Evolutionary conservation across 139 green algal genomes (phyloP), one percentile per base, ranked within the genome.

Genomic region (Asterochloris erici): DNA sequence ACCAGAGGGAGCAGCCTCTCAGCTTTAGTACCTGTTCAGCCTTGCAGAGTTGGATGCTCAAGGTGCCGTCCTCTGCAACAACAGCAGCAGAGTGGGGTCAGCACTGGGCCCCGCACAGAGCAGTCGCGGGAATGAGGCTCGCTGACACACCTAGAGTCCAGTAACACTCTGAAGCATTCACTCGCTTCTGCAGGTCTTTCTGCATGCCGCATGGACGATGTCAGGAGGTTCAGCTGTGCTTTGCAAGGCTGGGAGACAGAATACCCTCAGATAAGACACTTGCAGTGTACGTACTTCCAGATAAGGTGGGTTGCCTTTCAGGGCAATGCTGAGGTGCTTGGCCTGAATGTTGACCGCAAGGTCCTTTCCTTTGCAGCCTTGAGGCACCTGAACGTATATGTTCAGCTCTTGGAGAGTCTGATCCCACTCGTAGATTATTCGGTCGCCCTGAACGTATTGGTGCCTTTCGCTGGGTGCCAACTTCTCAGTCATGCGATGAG

Each of bases 381-480:
- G 79, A 2, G 95, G 94, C 14, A 96, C 82, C 14, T 84, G 15
- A 1, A 98, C 85, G 85, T 97, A 98, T 11, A 98, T 85, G 86
- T 94, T 95, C 14, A 97, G 88, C 61, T 97, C 94, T 10, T 68
- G 87, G 1, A 97, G 63, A 4, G 89, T 95, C 84, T 98, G 96
- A 17, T 98, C 93, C 96, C 96, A 98, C 83, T 97, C 91, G 80
- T 98, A 98, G 0, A 97, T 82, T 0, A 73, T 82, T 11, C 88
- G 87, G 0, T 91, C 92, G 11, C 90, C 77, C 80, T 93, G 86
- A 15, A 64, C 54, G 74, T 88, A 95, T 14, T 79, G 29, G 80
- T 95, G 93, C 6, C 86, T 83, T 26, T 81, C 62, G 11, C 76
- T 80, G 0, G 92, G 90, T 0, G 92, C 92, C 11, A 95, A 62